phyloP scores from a whole-genome alignment of 495 filamentous ascomycete species.

The Neurospora sp. region DNA sequence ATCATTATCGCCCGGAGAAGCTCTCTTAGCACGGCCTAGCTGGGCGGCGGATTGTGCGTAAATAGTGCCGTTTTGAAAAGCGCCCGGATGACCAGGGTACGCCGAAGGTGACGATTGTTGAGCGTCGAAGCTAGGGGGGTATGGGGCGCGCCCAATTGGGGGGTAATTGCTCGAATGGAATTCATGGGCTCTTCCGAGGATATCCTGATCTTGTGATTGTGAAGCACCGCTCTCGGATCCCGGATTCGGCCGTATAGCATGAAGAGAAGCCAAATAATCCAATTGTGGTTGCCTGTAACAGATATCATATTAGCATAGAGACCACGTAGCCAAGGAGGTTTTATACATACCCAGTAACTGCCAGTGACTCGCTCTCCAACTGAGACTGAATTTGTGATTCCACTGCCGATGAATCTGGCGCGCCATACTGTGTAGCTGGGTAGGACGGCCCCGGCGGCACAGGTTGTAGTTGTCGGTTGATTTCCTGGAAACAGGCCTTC shows the following conservation, averaged over 20 bases:
- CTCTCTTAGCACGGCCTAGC: conserved; percentile 8
- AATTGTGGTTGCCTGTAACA: neutral
- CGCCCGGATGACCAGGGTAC: neutral
- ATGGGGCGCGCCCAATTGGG: neutral
- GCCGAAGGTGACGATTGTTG: neutral
- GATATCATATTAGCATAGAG: neutral
- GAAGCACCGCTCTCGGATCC: neutral
- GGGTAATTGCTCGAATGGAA: neutral
- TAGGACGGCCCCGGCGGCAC: neutral
- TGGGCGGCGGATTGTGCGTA: conserved; percentile 18
- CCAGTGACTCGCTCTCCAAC: conserved; percentile 14
- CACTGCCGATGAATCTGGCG: neutral
- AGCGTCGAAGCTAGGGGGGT: neutral
- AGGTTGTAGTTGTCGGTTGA: neutral
- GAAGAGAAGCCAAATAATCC: neutral
- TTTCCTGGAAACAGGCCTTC: neutral
- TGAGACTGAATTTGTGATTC: conserved; percentile 19
- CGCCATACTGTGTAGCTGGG: neutral
- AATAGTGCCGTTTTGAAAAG: conserved; percentile 6
- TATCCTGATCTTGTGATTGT: neutral
- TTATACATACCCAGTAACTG: conserved; percentile 3
- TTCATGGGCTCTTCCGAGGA: neutral
- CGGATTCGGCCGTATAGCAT: neutral
- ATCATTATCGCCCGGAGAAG: neutral
- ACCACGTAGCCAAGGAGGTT: neutral